A percentile compares a stretch with the other conserved stretches of the same genome.
These are phyloP conservation scores for Blastomyces parvus DNA, from an alignment of 2,329 filamentous ascomycete species.

Conservation along the genomic window DNA sequence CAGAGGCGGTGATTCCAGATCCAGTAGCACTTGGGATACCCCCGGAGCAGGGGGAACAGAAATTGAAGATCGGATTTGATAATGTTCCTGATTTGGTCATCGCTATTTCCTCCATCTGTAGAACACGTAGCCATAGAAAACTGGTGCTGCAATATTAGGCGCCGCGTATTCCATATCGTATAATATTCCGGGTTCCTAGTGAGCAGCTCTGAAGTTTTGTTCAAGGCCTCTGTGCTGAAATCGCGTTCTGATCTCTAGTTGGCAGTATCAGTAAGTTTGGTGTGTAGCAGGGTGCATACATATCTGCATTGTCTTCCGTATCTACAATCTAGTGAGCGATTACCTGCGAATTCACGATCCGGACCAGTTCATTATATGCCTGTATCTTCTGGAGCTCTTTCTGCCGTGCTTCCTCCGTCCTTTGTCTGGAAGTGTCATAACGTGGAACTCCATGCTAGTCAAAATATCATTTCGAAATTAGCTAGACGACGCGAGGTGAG, in stretches of 20 bases:
- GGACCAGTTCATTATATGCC: conserved; percentile 63
- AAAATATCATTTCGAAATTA: background rate
- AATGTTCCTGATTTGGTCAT: conserved; percentile 39
- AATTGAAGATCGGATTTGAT: conserved; percentile 70
- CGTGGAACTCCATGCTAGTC: conserved; percentile 75
- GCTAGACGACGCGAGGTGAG: background rate
- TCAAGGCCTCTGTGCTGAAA: conserved; percentile 35
- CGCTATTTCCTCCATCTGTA: conserved; percentile 26
- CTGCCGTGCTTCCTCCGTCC: conserved; percentile 60
- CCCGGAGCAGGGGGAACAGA: conserved; percentile 70
- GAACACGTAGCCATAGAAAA: conserved; percentile 30
- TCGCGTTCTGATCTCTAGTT: conserved; percentile 31
- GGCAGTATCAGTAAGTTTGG: background rate
- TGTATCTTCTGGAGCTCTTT: conserved; percentile 67
- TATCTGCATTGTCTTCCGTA: background rate
- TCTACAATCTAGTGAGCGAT: conserved; percentile 6
- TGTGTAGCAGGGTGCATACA: background rate
- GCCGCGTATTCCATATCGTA: conserved; percentile 47
- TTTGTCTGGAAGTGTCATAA: conserved; percentile 46
- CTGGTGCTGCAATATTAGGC: conserved; percentile 57
- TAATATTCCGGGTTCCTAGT: conserved; percentile 42
- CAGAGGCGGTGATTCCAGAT: conserved; percentile 95
- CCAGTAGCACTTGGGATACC: conserved; percentile 97
- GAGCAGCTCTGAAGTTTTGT: conserved; percentile 37
- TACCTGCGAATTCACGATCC: conserved; percentile 58